Evolutionary conservation across 2,329 filamentous ascomycete genomes (phyloP).

Genomic region (Monosporascus cannonballus): DNA sequence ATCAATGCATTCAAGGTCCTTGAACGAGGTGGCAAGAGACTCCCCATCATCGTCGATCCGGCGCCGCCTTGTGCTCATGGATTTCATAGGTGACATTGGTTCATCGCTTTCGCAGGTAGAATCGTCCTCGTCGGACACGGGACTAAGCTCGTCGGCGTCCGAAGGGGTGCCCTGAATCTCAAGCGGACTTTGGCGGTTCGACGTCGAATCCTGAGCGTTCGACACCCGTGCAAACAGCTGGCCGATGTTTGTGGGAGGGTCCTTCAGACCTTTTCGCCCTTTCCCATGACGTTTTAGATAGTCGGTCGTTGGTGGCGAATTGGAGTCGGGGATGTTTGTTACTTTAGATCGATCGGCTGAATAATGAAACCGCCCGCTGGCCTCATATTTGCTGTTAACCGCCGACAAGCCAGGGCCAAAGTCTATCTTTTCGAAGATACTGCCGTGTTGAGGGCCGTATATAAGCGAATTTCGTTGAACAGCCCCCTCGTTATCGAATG

Average conservation of each 20-base stretch:
- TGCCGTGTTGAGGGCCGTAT: constrained; percentile 30
- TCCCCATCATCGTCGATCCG: constrained; percentile 46
- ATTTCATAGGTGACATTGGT: constrained; percentile 43
- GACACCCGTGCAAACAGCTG: constrained; percentile 32
- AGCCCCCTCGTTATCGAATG: constrained; percentile 27
- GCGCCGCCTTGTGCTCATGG: constrained; percentile 33
- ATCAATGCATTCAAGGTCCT: constrained; percentile 41
- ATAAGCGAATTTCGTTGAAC: constrained; percentile 17
- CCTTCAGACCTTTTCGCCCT: constrained; percentile 30
- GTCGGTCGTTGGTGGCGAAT: constrained; percentile 38
- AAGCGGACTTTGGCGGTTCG: constrained; percentile 31
- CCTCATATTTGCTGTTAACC: constrained; percentile 54
- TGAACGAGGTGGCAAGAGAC: constrained; percentile 45
- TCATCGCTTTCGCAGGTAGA: constrained; percentile 45
- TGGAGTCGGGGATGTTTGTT: constrained; percentile 24
- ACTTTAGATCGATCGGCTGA: constrained; percentile 27
- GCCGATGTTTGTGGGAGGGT: constrained; percentile 28
- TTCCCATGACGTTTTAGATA: constrained; percentile 44
- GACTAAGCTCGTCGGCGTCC: constrained; percentile 43
- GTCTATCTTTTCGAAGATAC: constrained; percentile 48
- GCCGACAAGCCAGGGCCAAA: constrained; percentile 47
- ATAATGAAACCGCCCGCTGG: constrained; percentile 48
- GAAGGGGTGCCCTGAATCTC: constrained; percentile 35
- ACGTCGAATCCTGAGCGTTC: constrained; percentile 27
- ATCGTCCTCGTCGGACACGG: constrained; percentile 51